A percentile compares a stretch with the other conserved stretches of the same genome.
phyloP scores from a whole-genome alignment of 495 filamentous ascomycete species.

The Cercophora samala region DNA sequence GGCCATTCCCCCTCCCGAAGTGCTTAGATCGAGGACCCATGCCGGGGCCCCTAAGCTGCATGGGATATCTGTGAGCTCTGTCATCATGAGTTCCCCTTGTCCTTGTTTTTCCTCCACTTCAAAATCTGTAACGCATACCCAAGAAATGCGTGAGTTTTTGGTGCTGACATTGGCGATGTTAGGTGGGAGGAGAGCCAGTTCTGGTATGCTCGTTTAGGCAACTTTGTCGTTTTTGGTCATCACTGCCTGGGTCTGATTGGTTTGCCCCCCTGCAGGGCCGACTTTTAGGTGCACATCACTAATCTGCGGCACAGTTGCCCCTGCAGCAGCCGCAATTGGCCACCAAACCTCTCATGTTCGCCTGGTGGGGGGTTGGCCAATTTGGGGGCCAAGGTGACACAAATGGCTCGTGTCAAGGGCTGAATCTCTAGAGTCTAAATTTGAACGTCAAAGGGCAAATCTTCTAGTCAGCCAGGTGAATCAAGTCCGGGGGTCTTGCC shows the following conservation, averaged over 20 bases:
- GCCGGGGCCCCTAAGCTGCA: neutral
- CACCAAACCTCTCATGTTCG: neutral
- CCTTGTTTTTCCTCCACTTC: neutral
- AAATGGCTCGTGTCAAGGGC: neutral
- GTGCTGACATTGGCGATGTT: constrained; percentile 1
- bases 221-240: neutral
- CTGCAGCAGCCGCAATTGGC: neutral
- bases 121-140: neutral
- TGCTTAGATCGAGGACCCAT: neutral
- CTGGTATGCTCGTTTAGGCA: neutral
- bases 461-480: too few relatives aligned
- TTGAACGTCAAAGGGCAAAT: neutral
- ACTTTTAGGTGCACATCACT: neutral
- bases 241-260: neutral
- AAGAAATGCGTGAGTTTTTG: neutral
- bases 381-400: neutral
- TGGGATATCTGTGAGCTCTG: neutral
- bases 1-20: neutral
- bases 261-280: neutral
- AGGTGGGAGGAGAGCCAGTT: neutral
- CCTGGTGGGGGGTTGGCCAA: neutral
- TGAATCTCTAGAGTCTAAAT: neutral
- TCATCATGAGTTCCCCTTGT: neutral
- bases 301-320: neutral
- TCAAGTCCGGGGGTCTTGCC: neutral